Evolutionary conservation across 768 basidiomycete genomes (phyloP), one percentile per base, ranked within the genome.

Genomic region (Chiua virens): DNA sequence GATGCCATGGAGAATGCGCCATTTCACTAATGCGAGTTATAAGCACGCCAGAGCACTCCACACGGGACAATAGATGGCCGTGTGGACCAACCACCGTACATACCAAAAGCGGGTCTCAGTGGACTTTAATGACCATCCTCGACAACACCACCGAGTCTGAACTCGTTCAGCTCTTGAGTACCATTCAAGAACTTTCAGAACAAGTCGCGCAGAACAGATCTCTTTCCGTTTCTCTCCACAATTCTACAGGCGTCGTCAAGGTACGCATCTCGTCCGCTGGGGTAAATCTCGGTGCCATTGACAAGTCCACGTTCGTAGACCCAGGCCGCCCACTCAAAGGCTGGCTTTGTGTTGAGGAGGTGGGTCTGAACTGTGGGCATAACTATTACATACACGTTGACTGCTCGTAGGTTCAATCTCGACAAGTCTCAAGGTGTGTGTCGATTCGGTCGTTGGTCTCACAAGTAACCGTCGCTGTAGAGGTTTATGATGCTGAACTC

Each of bases 271-370:
- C 7, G 10, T 45, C n/a, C n/a, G 45, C 25, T 17, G 35, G 37
- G 38, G 2, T 32, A 27, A n/a, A n/a, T n/a, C n/a, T 22, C 32
- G 28, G 42, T 17, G 4, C 30, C 11, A 6, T 10, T 30, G 30
- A 40, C 34, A 27, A 54, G 35, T 48, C 6, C 37, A 48, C 25
- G 28, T 39, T 27, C 32, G 30, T 68, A 94, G 92, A 82, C 79
- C 14, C 92, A 96, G 70, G 90, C 95, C 7, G 75, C 91, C 7
- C 92, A 98, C 69, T 82, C 88, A 18, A 89, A 94, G 57, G 89
- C 91, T 1, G 95, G 96, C 3, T 98, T 95, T 69, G 92, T 95
- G 9, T 71, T 98, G 37, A 79, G 95, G 54, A 79, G 87, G 87
- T 86, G 55, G 27, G 81, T 73, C 35, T 20, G 40, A 48, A 45